These are phyloP conservation scores for Trichoderma lentiforme DNA, from an alignment of 2,329 filamentous ascomycete species.

Conservation along the genomic window DNA sequence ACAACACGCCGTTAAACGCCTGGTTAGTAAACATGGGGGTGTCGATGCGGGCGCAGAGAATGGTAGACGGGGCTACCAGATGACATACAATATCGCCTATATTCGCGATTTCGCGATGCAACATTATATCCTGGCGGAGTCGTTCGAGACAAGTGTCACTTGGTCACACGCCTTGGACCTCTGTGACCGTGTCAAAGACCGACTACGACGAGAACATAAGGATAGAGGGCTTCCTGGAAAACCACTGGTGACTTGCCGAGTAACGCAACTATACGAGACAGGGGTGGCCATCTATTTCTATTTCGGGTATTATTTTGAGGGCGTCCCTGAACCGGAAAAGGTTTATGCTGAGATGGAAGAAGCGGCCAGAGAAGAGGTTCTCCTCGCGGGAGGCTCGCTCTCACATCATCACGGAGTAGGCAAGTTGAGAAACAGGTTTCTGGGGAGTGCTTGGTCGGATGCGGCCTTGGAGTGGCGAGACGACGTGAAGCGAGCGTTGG, in stretches of 20 bases:
- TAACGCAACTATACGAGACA: not conserved
- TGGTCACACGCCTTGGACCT: not conserved
- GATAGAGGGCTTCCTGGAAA: not conserved
- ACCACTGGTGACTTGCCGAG: not conserved
- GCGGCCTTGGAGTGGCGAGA: not conserved
- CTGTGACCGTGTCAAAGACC: not conserved
- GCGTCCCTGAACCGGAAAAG: not conserved
- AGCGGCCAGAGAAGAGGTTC: not conserved
- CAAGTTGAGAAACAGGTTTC: not conserved
- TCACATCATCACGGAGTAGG: conserved; percentile 3
- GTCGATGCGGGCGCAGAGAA: conserved; percentile 2
- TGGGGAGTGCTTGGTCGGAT: not conserved
- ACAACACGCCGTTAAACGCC: not conserved
- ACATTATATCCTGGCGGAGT: not conserved
- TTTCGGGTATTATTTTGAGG: not conserved
- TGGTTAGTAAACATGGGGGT: not conserved
- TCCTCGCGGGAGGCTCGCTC: not conserved
- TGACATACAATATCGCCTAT: conserved; percentile 7
- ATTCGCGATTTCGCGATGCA: conserved; percentile 13
- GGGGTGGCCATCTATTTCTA: not conserved
- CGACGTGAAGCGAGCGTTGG: not conserved
- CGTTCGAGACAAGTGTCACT: not conserved
- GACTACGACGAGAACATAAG: not conserved
- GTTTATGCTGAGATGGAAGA: conserved; percentile 2
- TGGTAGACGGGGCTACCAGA: conserved; percentile 8